A percentile compares a stretch with the other conserved stretches of the same genome.
Evolutionary conservation across 495 filamentous ascomycete genomes (phyloP).

Genomic region (Penicillium dipodomyicola): DNA sequence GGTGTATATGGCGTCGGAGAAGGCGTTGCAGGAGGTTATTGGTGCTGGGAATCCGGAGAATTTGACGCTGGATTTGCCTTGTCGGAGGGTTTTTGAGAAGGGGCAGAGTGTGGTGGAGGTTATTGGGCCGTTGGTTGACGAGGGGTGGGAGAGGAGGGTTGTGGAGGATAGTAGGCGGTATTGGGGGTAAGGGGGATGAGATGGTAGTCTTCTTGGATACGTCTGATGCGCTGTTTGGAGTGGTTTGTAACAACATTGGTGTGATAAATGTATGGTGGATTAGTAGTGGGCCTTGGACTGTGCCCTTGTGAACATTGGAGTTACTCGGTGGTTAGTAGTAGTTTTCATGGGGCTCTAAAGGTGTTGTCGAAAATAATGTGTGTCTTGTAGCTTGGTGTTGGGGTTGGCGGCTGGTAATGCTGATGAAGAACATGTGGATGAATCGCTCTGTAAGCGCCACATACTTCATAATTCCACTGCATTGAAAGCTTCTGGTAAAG

Average conservation of each 20-base stretch:
- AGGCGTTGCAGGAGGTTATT: constrained; percentile 42
- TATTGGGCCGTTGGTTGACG: constrained; percentile 40
- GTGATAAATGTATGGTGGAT: neutral
- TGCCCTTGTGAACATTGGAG: neutral
- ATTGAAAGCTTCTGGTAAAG: too few relatives aligned
- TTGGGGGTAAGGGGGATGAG: constrained; percentile 33
- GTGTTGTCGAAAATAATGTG: neutral
- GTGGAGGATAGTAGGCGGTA: constrained; percentile 45
- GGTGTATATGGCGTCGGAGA: constrained; percentile 53
- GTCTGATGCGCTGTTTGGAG: neutral
- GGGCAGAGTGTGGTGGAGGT: constrained; percentile 50
- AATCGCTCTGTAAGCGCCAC: too few relatives aligned
- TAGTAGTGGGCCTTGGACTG: neutral
- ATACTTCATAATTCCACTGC: too few relatives aligned
- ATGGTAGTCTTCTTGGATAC: neutral
- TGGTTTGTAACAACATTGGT: neutral
- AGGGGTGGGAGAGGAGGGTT: constrained; percentile 43
- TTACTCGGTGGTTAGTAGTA: neutral
- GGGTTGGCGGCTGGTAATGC: neutral
- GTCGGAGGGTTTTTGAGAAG: constrained; percentile 42
- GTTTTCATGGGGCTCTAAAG: neutral
- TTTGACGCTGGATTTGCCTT: constrained; percentile 52
- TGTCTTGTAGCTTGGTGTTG: neutral
- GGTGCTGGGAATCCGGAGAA: constrained; percentile 52
- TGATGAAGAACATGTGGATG: neutral